Evolutionary conservation across 768 basidiomycete species (phyloP).

Genomic region (Kwoniella mangroviensis): DNA sequence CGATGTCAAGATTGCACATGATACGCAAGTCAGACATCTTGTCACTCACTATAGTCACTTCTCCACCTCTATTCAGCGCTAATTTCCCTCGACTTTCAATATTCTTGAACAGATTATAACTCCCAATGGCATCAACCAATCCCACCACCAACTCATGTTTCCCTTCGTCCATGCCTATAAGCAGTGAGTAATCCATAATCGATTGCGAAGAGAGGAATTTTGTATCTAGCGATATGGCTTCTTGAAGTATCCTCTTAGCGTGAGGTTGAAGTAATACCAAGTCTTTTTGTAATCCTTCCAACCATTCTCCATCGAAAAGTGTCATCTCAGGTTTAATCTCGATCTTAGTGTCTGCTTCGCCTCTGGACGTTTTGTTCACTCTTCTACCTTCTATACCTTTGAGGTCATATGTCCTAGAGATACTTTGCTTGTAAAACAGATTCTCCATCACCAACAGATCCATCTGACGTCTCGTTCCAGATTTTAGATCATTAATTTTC

Average conservation of each 20-base stretch:
- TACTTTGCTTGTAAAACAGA: conserved; percentile 72
- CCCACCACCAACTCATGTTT: conserved; percentile 74
- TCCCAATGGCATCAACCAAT: conserved; percentile 83
- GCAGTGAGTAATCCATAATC: conserved; percentile 84
- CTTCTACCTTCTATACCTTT: conserved; percentile 80
- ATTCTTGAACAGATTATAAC: conserved; percentile 83
- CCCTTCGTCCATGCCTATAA: conserved; percentile 73
- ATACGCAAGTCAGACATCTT: too few relatives aligned
- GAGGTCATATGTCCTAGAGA: conserved; percentile 75
- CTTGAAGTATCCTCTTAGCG: conserved; percentile 71
- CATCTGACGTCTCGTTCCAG: conserved; percentile 69
- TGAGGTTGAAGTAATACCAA: conserved; percentile 72
- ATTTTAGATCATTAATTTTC: conserved; percentile 74
- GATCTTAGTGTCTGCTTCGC: conserved; percentile 22
- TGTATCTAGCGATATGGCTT: conserved; percentile 72
- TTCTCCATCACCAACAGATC: conserved; percentile 87
- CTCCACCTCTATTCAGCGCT: conserved; percentile 67
- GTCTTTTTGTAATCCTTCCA: conserved; percentile 73
- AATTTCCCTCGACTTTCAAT: conserved; percentile 85
- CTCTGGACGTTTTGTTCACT: conserved; percentile 62
- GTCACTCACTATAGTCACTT: conserved; percentile 67
- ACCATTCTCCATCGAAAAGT: conserved; percentile 82
- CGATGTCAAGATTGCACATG: neutral
- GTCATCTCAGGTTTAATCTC: conserved; percentile 60
- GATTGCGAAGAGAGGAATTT: conserved; percentile 75